These are phyloP conservation scores for Boletus rex-veris DNA, from an alignment of 768 basidiomycete species.

Conservation along the genomic window DNA sequence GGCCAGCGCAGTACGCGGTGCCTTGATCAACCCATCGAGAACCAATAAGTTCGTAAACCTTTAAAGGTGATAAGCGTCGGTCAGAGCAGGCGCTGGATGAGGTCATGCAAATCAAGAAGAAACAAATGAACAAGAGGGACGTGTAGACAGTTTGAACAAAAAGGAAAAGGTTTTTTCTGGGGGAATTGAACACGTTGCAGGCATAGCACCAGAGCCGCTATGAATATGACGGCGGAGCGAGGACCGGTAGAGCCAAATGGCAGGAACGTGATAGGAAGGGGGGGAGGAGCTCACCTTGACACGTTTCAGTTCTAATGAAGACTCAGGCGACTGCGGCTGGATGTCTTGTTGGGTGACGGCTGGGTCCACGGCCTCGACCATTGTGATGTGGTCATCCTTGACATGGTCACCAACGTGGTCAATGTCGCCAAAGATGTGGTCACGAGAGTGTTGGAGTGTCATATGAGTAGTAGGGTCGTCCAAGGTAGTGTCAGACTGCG, in stretches of 20 bases:
- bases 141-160: slow-evolving; percentile 17
- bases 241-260: slow-evolving; percentile 11
- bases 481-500: slow-evolving; percentile 27
- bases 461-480: slow-evolving; percentile 27
- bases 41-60: slow-evolving; percentile 95
- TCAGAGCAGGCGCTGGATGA: slow-evolving; percentile 31
- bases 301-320: slow-evolving; percentile 77
- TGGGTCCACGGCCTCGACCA: slow-evolving; percentile 36
- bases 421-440: slow-evolving; percentile 32
- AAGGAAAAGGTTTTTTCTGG: slow-evolving; percentile 6
- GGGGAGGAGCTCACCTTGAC: slow-evolving; percentile 60
- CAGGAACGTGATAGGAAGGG: slow-evolving; percentile 17
- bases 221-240: slow-evolving; percentile 20
- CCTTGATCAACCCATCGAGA: slow-evolving; percentile 94
- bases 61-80: slow-evolving; percentile 26
- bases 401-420: slow-evolving; percentile 32
- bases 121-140: slow-evolving; percentile 19
- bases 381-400: slow-evolving; percentile 32
- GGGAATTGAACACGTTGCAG: slow-evolving; percentile 23
- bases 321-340: slow-evolving; percentile 60
- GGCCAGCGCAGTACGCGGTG: slow-evolving; percentile 93
- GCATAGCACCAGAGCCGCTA: slow-evolving; percentile 20
- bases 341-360: slow-evolving; percentile 49
- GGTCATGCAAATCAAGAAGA: slow-evolving; percentile 27
- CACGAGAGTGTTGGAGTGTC: slow-evolving; percentile 28